phyloP scores from a whole-genome alignment of 2,329 filamentous ascomycete genomes.

The Salinomyces thailandicus region DNA sequence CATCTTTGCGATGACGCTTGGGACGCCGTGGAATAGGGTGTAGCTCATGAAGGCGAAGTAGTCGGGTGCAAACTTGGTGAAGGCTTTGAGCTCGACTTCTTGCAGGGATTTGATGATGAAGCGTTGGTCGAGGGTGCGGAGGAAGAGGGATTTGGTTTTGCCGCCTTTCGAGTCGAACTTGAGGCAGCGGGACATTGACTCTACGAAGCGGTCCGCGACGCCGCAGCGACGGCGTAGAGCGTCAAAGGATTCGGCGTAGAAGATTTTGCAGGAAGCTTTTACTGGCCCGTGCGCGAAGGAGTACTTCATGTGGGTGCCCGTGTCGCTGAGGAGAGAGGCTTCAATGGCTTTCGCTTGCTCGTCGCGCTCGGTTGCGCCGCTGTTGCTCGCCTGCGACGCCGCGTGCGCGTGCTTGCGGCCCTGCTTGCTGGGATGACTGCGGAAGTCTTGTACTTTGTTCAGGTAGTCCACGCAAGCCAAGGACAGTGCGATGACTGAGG shows the following conservation, averaged over 20 bases:
- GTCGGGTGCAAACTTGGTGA: conserved; percentile 87
- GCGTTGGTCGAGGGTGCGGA: conserved; percentile 91
- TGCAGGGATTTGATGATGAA: conserved; percentile 88
- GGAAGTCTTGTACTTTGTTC: conserved; percentile 61
- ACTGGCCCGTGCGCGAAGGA: conserved; percentile 91
- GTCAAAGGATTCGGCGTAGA: conserved; percentile 97
- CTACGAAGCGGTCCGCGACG: conserved; percentile 84
- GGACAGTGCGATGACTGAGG: conserved; percentile 88
- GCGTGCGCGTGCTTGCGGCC: conserved; percentile 18
- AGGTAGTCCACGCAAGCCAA: conserved; percentile 81
- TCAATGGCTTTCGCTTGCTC: conserved; percentile 65
- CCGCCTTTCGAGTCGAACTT: conserved; percentile 98
- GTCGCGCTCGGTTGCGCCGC: conserved; percentile 23
- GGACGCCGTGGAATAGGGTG: conserved; percentile 82
- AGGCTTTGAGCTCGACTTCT: conserved; percentile 83
- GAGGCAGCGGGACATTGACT: conserved; percentile 85
- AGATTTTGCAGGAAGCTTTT: conserved; percentile 94
- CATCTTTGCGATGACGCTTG: conserved; percentile 98
- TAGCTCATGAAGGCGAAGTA: conserved; percentile 98
- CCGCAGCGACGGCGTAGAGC: conserved; percentile 87
- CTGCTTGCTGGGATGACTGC: conserved; percentile 26
- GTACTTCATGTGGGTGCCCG: conserved; percentile 89
- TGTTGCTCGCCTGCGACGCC: conserved; percentile 13
- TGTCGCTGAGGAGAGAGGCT: conserved; percentile 69
- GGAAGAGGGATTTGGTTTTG: conserved; percentile 93